Percentiles rank a stretch among this genome's conserved stretches.
These are phyloP conservation scores for Agarophyton chilense DNA, from an alignment of 23 red algal species.

Conservation along the genomic window DNA sequence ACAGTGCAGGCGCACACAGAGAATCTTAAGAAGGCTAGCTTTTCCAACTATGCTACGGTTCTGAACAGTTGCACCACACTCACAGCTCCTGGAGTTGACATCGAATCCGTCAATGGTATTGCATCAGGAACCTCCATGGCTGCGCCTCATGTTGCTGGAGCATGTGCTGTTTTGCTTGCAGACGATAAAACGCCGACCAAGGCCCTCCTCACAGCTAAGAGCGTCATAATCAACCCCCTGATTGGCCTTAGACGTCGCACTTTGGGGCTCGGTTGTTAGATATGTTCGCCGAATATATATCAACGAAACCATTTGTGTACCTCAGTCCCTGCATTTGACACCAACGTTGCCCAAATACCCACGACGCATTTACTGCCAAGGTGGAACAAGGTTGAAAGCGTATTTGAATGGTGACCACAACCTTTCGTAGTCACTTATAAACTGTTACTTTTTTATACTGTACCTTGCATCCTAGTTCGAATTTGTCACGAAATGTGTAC, in stretches of 20 bases:
- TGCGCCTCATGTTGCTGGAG: conserved; percentile 52
- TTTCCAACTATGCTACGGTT: conserved; percentile 25
- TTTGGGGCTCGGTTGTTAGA: not conserved
- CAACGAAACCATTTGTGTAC: too few species aligned
- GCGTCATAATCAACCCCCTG: not conserved
- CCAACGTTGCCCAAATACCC: too few species aligned
- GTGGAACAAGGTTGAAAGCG: too few species aligned
- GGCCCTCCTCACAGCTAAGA: conserved; percentile 10
- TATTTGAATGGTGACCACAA: too few species aligned
- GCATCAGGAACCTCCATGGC: conserved; percentile 47
- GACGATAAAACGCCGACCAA: conserved; percentile 13
- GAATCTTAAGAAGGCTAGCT: not conserved
- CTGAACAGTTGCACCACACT: conserved; percentile 11
- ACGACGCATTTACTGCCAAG: too few species aligned
- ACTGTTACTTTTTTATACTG: too few species aligned
- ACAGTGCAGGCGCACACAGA: conserved; percentile 44
- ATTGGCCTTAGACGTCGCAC: not conserved
- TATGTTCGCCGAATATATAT: too few species aligned
- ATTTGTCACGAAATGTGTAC: too few species aligned
- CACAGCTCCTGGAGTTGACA: conserved; percentile 35
- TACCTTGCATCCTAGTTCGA: too few species aligned
- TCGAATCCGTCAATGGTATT: conserved; percentile 5
- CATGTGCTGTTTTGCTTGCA: conserved; percentile 41
- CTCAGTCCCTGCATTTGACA: too few species aligned
- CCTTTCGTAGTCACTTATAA: too few species aligned